phyloP scores from a whole-genome alignment of 1,139 yeast genomes.

The Candida tropicalis region DNA sequence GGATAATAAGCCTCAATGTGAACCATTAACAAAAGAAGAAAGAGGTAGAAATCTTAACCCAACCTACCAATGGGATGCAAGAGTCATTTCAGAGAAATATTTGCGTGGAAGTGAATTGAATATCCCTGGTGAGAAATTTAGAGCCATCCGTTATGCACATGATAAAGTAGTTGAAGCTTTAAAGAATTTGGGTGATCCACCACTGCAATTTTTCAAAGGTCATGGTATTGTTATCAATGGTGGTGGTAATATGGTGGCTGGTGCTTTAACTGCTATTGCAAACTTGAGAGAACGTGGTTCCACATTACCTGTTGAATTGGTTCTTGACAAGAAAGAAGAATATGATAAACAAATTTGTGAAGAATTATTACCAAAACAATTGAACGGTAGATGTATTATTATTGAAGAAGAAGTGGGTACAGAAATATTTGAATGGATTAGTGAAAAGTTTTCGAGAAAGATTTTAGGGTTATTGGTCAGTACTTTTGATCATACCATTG shows the following conservation, averaged over 20 bases:
- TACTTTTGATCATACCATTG: slow-evolving; percentile 37
- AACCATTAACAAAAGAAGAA: slow-evolving; percentile 24
- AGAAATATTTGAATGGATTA: slow-evolving; percentile 21
- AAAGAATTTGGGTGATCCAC: slow-evolving; percentile 28
- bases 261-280: slow-evolving; percentile 32
- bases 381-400: slow-evolving; percentile 36
- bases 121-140: slow-evolving; percentile 21
- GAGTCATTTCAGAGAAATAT: slow-evolving; percentile 21
- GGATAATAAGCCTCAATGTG: slow-evolving; percentile 25
- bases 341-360: slow-evolving; percentile 34
- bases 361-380: slow-evolving; percentile 26
- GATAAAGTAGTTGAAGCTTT: slow-evolving; percentile 27
- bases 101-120: slow-evolving; percentile 15
- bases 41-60: slow-evolving; percentile 23
- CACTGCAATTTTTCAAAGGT: slow-evolving; percentile 28
- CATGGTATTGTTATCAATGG: slow-evolving; percentile 40
- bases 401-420: slow-evolving; percentile 30
- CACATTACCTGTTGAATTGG: slow-evolving; percentile 37
- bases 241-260: slow-evolving; percentile 31
- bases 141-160: slow-evolving; percentile 27
- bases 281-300: slow-evolving; percentile 39
- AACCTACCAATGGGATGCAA: slow-evolving; percentile 21
- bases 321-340: slow-evolving; percentile 29
- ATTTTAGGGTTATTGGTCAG: slow-evolving; percentile 36
- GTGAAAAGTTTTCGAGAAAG: slow-evolving; percentile 32